A percentile compares a stretch with the other conserved stretches of the same genome.
These are phyloP conservation scores for Neocallimastix lanati DNA, from an alignment of 192 early-diverging fungal species.

Conservation along the genomic window DNA sequence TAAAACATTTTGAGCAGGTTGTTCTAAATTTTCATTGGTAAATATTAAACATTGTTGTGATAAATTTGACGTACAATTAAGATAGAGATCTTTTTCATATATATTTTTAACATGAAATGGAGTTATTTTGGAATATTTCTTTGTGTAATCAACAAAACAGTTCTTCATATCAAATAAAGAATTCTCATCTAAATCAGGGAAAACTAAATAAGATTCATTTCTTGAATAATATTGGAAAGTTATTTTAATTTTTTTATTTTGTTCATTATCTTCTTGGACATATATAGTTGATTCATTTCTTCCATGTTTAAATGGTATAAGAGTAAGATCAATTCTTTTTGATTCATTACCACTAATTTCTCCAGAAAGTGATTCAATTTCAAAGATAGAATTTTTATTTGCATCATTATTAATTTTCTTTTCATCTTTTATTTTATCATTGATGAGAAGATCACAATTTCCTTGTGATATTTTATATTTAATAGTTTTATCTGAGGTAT, in stretches of 20 bases:
- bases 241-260: slow-evolving; percentile 13
- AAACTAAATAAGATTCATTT: slow-evolving; percentile 18
- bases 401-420: background rate
- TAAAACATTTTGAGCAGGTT: slow-evolving; percentile 23
- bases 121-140: slow-evolving; percentile 54
- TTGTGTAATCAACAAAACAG: slow-evolving; percentile 57
- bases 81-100: slow-evolving; percentile 38
- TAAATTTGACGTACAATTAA: slow-evolving; percentile 62
- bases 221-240: slow-evolving; percentile 20
- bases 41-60: slow-evolving; percentile 64
- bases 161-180: slow-evolving; percentile 40
- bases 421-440: background rate
- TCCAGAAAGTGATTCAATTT: slow-evolving; percentile 5
- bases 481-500: slow-evolving; percentile 6
- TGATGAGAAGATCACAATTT: background rate
- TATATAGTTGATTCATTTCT: slow-evolving; percentile 18
- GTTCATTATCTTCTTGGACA: slow-evolving; percentile 1
- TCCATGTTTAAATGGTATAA: slow-evolving; percentile 26
- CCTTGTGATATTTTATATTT: background rate
- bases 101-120: slow-evolving; percentile 52
- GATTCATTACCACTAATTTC: slow-evolving; percentile 28
- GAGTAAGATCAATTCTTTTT: slow-evolving; percentile 30
- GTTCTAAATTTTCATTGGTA: slow-evolving; percentile 17
- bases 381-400: slow-evolving; percentile 5
- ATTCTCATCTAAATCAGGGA: slow-evolving; percentile 38